A percentile compares a stretch with the other conserved stretches of the same genome.
phyloP scores from a whole-genome alignment of 371 early-diverging fungal genomes.

The Apophysomyces variabilis region DNA sequence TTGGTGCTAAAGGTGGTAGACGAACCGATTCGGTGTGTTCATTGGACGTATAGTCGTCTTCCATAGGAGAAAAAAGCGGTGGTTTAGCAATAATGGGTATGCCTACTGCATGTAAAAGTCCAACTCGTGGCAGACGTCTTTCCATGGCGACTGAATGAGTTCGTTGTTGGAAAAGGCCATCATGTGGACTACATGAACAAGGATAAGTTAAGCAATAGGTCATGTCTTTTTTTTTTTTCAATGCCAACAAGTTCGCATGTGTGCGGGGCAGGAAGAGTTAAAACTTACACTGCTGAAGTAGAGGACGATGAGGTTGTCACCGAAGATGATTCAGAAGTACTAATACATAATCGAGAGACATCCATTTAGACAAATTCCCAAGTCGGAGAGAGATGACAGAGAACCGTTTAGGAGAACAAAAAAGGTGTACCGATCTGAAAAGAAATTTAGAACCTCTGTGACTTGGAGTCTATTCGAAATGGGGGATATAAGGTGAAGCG shows the following conservation, averaged over 20 bases:
- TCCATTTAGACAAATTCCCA: conserved; percentile 17
- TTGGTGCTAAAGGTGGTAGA: conserved; percentile 2
- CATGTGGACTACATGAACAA: too few species aligned
- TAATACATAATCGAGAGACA: conserved; percentile 27
- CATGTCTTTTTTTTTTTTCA: too few species aligned
- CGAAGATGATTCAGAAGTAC: conserved; percentile 5
- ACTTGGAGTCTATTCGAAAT: background rate
- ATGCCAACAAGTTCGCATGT: too few species aligned
- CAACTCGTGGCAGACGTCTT: conserved; percentile 2
- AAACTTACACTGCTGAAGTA: background rate
- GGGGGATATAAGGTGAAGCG: background rate
- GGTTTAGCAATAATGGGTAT: conserved; percentile 3
- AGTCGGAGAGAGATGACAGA: background rate
- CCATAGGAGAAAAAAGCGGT: background rate
- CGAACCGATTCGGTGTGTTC: background rate
- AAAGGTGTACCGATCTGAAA: background rate
- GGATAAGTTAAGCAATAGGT: too few species aligned
- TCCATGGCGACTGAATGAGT: background rate
- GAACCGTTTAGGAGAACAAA: background rate
- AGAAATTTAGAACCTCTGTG: conserved; percentile 8
- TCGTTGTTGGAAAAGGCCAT: too few species aligned
- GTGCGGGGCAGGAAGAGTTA: background rate
- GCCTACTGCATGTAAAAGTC: conserved; percentile 12
- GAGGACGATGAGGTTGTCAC: background rate
- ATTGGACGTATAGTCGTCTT: background rate